A percentile compares a stretch with the other conserved stretches of the same genome.
Evolutionary conservation across 2,329 filamentous ascomycete species (phyloP).

Genomic region (Fusarium chlamydosporum): DNA sequence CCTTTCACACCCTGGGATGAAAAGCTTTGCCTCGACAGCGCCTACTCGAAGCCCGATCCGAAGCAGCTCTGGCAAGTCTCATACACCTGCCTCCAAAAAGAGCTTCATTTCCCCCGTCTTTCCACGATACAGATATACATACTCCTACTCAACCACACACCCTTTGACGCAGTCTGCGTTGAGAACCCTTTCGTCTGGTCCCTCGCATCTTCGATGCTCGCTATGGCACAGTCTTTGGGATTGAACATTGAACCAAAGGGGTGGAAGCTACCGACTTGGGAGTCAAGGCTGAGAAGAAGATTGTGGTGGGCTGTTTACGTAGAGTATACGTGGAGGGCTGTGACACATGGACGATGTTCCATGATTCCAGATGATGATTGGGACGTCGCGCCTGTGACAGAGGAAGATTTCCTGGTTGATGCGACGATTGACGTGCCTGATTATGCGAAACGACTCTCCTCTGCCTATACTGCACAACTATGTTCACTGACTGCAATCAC

Average conservation of each 20-base stretch:
- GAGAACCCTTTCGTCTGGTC: constrained; percentile 1
- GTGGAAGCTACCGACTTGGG: constrained; percentile 10
- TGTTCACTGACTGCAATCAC: constrained; percentile 6
- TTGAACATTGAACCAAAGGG: not conserved
- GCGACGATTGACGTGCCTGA: not conserved
- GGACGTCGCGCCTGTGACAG: not conserved
- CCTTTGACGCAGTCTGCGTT: constrained; percentile 1
- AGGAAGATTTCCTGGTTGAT: not conserved
- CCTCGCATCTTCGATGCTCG: not conserved
- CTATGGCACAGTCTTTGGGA: constrained; percentile 9
- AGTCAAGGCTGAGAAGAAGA: not conserved
- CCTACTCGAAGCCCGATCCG: not conserved
- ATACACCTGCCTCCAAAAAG: not conserved
- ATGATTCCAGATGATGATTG: constrained; percentile 2
- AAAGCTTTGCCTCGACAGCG: constrained; percentile 17
- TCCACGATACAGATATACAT: not conserved
- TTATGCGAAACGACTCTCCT: not conserved
- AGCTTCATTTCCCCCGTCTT: constrained; percentile 7
- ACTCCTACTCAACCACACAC: not conserved
- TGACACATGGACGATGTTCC: not conserved
- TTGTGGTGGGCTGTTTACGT: constrained; percentile 18
- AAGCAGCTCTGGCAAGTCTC: constrained; percentile 6
- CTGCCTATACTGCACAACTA: not conserved
- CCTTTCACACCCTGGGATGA: constrained; percentile 19
- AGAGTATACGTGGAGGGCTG: constrained; percentile 14